These are phyloP conservation scores for Cnidoscolus chayamansa DNA, from an alignment of 441 rosid species.

Conservation along the genomic window DNA sequence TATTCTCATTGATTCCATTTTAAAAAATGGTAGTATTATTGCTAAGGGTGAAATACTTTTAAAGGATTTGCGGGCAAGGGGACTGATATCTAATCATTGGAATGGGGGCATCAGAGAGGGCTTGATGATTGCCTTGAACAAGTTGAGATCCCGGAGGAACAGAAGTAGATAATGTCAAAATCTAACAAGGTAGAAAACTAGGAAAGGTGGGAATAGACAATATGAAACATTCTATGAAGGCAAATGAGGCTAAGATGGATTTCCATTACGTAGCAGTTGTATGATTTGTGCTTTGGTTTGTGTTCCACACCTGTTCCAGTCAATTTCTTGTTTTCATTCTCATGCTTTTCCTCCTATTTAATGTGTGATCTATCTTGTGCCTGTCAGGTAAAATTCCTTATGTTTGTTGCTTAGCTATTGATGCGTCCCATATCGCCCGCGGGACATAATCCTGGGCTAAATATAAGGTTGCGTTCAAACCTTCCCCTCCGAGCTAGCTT, in stretches of 20 bases:
- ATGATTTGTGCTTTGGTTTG: conserved; percentile 22
- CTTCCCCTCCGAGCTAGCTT: too few species aligned
- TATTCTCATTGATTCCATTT: conserved; percentile 51
- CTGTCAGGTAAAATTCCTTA: conserved; percentile 28
- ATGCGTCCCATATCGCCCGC: too few species aligned
- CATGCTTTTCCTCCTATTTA: neutral
- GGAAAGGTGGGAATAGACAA: neutral
- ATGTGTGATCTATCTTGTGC: conserved; percentile 2
- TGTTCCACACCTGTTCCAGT: conserved; percentile 13
- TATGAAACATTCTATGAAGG: conserved; percentile 10
- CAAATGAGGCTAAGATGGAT: conserved; percentile 9
- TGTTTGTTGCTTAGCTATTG: conserved; percentile 12
- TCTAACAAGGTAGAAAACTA: conserved; percentile 2
- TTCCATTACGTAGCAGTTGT: neutral
- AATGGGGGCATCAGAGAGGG: conserved; percentile 34
- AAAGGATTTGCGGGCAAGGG: conserved; percentile 57
- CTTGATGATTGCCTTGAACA: conserved; percentile 45
- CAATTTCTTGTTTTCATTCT: neutral
- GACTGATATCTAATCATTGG: conserved; percentile 44
- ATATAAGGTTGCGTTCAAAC: too few species aligned
- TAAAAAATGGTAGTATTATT: conserved; percentile 21
- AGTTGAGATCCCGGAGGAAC: conserved; percentile 49
- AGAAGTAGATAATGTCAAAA: conserved; percentile 34
- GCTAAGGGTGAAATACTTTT: conserved; percentile 42
- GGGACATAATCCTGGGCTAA: too few species aligned